Base-by-base conservation (phyloP, 2,329 filamentous ascomycete species). In the Eutypella sp. region DNA sequence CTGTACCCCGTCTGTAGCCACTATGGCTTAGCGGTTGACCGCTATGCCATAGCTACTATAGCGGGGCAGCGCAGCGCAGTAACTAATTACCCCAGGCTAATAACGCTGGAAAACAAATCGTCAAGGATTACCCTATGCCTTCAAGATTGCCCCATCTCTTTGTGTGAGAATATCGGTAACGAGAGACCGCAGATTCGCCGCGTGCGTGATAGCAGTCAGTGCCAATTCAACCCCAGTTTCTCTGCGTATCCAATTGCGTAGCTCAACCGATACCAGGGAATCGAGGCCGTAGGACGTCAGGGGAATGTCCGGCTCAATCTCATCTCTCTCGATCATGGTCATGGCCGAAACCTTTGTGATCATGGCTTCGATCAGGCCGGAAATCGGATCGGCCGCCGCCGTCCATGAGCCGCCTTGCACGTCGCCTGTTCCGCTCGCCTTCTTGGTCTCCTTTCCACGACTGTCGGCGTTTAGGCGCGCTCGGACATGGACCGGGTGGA, bases 201-300 rank as follows among this genome's bases (percentile, higher is more conserved):
- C 47, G 13, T 39, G 33, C n/a, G 45, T 47, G 24, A 52, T 52
- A n/a, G 45, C 42, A 24, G 41, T 41, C 19, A 52, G 47, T n/a
- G 41, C n/a, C 9, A 52, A 29, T 15, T 62, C 53, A 5, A 63
- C 43, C 9, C 46, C 49, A 23, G 58, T 57, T 36, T 55, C 49
- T 18, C 53, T 49, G n/a, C 44, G 40, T 13, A 46, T 42, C 44
- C 44, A 46, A 31, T 46, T 46, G 7, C 44, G 22, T 9, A 46
- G 33, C 18, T 46, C 44, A 0, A 46, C 19, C n/a, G 44, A 42
- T 10, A 46, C 25, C 20, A 46, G n/a, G 15, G 25, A 36, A 33
- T 46, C 44, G 4, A 46, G 44, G 6, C 44, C 40, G 18, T 43
- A 46, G 20, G 34, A 16, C 22, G 4, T 7, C 40, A 24, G 27